Evolutionary conservation across 306 rosid genomes (phyloP), one percentile per base, ranked within the genome.

Genomic region (Ormosia emarginata): DNA sequence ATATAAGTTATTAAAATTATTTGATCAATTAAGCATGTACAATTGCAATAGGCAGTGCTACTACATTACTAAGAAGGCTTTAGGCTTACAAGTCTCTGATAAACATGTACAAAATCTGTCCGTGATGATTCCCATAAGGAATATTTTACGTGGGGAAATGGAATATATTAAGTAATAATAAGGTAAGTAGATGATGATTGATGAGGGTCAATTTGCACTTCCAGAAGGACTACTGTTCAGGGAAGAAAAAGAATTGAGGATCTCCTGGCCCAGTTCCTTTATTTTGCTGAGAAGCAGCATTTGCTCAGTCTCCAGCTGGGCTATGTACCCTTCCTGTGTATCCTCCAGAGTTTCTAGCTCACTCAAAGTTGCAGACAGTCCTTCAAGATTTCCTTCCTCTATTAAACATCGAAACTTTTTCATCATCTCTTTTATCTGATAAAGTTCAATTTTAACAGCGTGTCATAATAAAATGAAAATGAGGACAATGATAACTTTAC

Each of bases 281-380:
- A 90, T 81, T 87, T 92, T 94, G 85, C 83, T 85, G 5, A 90
- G 79, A 32, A 91, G 97, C 73, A 94, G 93, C 84, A 36, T 79
- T 81, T 91, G 98, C 86, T 92, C 93, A 0, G 85, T 91, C 79
- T 94, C 97, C 5, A 94, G 88, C 76, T 89, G 93, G 58, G 65
- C 50, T 85, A 92, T 89, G 62, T 88, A 92, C 68, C 73, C 92
- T 82, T 87, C 91, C 74, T 85, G 93, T 62, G 77, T 67, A 18
- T 88, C 95, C 83, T 94, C 93, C 0, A 90, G 83, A 61, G 84
- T 84, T 75, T 90, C 92, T 34, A 94, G 76, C 81, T 94, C 97
- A 14, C 67, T 75, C 85, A 94, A 47, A 6, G 83, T 59, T 8
- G 85, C 32, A 0, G 90, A 82, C 8, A 94, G 50, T 49, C 84